Conservation (phyloP, 345 rosid species). For the Eucalyptus albens region DNA sequence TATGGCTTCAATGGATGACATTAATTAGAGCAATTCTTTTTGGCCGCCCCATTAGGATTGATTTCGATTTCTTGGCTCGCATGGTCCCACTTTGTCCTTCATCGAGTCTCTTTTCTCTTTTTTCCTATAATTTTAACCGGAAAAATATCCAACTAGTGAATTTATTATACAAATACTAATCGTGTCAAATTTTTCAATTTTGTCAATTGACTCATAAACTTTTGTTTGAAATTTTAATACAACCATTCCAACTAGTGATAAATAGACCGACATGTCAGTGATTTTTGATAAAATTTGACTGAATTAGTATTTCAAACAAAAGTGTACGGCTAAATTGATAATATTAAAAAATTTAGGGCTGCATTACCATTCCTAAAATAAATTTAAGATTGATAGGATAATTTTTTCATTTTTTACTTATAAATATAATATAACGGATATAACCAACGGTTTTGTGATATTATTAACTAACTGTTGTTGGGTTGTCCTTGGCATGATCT, state of each 20-base stretch:
- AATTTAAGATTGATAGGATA: background rate
- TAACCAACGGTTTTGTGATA: background rate
- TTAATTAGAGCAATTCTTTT: background rate
- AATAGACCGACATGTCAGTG: fast-evolving
- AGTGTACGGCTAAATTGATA: fast-evolving
- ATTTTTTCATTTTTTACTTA: background rate
- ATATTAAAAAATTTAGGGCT: fast-evolving
- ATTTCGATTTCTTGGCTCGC: background rate
- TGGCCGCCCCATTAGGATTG: background rate
- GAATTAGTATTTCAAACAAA: background rate
- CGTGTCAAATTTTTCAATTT: fast-evolving
- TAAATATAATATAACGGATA: too few species aligned
- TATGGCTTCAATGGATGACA: background rate
- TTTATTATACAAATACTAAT: background rate
- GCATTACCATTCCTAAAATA: background rate
- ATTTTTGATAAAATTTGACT: fast-evolving
- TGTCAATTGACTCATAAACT: fast-evolving
- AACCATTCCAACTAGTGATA: fast-evolving
- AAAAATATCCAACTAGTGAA: background rate
- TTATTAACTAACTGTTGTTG: background rate
- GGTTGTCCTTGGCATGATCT: background rate
- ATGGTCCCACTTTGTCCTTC: background rate
- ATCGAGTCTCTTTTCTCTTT: background rate
- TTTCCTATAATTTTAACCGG: background rate
- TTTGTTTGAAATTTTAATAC: fast-evolving